These are phyloP conservation scores for Kazachstania bromeliacearum DNA, from an alignment of 805 yeast species.

Conservation along the genomic window DNA sequence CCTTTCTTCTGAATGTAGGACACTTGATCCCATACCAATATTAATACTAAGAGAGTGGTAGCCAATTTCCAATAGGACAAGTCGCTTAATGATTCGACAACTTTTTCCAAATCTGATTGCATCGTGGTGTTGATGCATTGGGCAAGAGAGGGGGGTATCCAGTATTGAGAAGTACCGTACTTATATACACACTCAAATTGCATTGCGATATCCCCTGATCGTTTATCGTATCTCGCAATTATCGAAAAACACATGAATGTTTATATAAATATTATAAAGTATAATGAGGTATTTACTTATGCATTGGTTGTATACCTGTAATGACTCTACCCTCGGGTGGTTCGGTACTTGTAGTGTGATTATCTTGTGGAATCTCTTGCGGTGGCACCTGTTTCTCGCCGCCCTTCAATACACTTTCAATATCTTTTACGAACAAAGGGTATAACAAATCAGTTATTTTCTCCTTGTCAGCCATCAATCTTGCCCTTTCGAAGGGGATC, in stretches of 20 bases:
- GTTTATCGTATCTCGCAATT: too few species aligned
- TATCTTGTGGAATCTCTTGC: neutral
- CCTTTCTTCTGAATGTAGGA: constrained; percentile 76
- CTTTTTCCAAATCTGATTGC: too few species aligned
- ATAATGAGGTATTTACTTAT: too few species aligned
- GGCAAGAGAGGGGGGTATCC: too few species aligned
- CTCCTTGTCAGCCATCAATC: constrained; percentile 72
- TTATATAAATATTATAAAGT: too few species aligned
- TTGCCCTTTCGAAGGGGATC: constrained; percentile 80
- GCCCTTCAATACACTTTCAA: constrained; percentile 37
- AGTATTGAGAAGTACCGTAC: too few species aligned
- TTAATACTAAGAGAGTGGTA: constrained; percentile 38
- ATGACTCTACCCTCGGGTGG: too few species aligned
- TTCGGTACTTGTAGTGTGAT: neutral
- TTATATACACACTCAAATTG: too few species aligned
- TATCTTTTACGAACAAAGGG: constrained; percentile 66
- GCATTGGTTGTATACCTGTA: neutral
- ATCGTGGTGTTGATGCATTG: too few species aligned
- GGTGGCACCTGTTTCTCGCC: neutral
- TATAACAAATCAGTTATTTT: constrained; percentile 58
- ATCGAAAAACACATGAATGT: too few species aligned
- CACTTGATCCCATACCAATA: constrained; percentile 63
- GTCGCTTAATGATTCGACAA: too few species aligned
- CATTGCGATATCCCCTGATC: too few species aligned
- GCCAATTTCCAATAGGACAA: constrained; percentile 48